Percentiles rank a stretch among this genome's conserved stretches.
These are phyloP conservation scores for Paspalum vaginatum DNA, from an alignment of 176 grass and related monocot genomes.

Conservation along the genomic window DNA sequence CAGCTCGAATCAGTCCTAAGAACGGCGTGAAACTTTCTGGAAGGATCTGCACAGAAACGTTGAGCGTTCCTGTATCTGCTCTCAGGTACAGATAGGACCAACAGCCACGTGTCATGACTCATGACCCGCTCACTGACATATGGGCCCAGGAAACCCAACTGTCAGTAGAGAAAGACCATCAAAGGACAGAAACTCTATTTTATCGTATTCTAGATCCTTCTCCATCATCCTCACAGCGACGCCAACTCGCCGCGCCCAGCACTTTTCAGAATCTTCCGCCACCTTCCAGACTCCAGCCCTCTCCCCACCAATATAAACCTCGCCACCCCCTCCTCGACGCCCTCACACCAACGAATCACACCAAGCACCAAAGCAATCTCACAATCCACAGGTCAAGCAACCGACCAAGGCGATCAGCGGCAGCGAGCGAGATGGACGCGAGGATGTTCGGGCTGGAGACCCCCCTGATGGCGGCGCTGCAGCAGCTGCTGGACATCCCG, in stretches of 20 bases:
- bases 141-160: background rate
- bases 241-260: background rate
- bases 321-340: background rate
- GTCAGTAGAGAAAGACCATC: background rate
- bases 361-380: background rate
- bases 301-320: conserved; percentile 4
- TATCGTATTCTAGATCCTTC: conserved; percentile 33
- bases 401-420: background rate
- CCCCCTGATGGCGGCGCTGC: conserved; percentile 63
- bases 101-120: background rate
- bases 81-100: too few relatives aligned
- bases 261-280: conserved; percentile 53
- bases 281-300: conserved; percentile 26
- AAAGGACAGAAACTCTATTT: background rate
- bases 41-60: background rate
- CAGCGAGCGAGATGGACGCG: background rate
- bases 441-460: conserved; percentile 60
- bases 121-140: background rate
- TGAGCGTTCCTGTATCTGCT: background rate
- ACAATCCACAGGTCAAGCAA: background rate
- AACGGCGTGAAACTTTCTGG: background rate
- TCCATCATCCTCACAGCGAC: background rate
- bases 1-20: too few relatives aligned
- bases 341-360: too few relatives aligned
- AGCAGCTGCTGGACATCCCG: conserved; percentile 64